phyloP scores from a whole-genome alignment of 2,329 filamentous ascomycete species.

The Ilyonectria robusta region DNA sequence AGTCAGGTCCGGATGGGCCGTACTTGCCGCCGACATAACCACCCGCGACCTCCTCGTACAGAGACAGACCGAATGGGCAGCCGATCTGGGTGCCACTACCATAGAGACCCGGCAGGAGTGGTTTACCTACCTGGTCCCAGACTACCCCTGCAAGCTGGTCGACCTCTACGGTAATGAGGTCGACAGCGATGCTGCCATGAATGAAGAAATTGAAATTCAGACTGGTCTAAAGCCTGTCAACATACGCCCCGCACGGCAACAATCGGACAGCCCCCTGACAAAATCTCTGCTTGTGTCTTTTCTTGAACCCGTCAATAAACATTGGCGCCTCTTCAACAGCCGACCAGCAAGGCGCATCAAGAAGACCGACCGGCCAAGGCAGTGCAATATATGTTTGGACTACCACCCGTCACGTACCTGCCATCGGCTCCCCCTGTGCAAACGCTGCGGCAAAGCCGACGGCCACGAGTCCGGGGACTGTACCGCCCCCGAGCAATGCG shows the following conservation, averaged over 20 bases:
- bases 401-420: constrained; percentile 14
- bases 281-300: constrained; percentile 34
- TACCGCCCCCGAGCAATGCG: constrained; percentile 18
- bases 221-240: constrained; percentile 22
- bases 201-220: constrained; percentile 24
- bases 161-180: constrained; percentile 27
- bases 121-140: constrained; percentile 29
- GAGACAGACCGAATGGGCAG: constrained; percentile 27
- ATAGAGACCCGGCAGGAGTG: constrained; percentile 34
- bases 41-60: constrained; percentile 28
- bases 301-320: constrained; percentile 32
- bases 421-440: constrained; percentile 18
- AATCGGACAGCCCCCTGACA: constrained; percentile 23
- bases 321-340: constrained; percentile 26
- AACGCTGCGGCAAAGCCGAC: constrained; percentile 28
- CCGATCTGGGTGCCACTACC: constrained; percentile 16
- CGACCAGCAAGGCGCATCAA: constrained; percentile 25
- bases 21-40: constrained; percentile 14
- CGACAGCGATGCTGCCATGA: constrained; percentile 17
- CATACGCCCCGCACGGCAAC: constrained; percentile 14
- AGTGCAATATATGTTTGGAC: constrained; percentile 24
- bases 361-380: constrained; percentile 21
- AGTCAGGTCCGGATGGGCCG: constrained; percentile 29
- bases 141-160: constrained; percentile 28
- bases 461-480: constrained; percentile 19